A percentile compares a stretch with the other conserved stretches of the same genome.
Conservation (phyloP, 805 yeast genomes). For the Starmerella scarabaei region DNA sequence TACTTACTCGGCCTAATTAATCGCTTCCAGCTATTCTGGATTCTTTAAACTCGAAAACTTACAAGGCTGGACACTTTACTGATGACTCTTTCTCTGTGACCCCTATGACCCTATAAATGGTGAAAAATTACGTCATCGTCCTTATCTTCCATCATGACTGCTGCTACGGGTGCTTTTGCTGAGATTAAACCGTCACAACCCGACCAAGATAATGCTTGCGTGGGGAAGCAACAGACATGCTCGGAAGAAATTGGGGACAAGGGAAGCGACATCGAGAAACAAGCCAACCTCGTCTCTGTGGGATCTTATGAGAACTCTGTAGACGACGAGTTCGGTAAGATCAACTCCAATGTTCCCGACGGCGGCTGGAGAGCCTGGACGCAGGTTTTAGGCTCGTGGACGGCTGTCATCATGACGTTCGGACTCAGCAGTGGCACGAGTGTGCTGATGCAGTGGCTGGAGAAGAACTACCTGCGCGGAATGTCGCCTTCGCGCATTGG, state of each 20-base stretch:
- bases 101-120: too few relatives aligned
- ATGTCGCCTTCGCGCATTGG: conserved; percentile 39
- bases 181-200: conserved; percentile 17
- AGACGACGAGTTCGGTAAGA: conserved; percentile 14
- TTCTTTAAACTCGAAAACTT: too few relatives aligned
- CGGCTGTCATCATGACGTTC: conserved; percentile 44
- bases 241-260: too few relatives aligned
- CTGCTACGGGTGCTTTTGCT: conserved; percentile 18
- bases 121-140: too few relatives aligned
- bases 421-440: conserved; percentile 59
- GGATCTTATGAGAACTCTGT: too few relatives aligned
- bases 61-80: too few relatives aligned
- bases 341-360: conserved; percentile 31
- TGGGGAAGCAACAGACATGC: conserved; percentile 12
- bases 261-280: background rate
- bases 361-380: conserved; percentile 44
- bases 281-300: background rate
- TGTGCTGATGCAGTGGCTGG: conserved; percentile 51
- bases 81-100: too few relatives aligned
- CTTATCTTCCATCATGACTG: background rate
- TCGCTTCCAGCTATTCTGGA: too few relatives aligned
- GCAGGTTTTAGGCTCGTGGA: conserved; percentile 43
- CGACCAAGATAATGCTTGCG: conserved; percentile 21
- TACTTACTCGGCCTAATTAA: too few relatives aligned
- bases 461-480: conserved; percentile 35